phyloP scores from a whole-genome alignment of 1,139 yeast species.

The Oligophagozyma castellii region DNA sequence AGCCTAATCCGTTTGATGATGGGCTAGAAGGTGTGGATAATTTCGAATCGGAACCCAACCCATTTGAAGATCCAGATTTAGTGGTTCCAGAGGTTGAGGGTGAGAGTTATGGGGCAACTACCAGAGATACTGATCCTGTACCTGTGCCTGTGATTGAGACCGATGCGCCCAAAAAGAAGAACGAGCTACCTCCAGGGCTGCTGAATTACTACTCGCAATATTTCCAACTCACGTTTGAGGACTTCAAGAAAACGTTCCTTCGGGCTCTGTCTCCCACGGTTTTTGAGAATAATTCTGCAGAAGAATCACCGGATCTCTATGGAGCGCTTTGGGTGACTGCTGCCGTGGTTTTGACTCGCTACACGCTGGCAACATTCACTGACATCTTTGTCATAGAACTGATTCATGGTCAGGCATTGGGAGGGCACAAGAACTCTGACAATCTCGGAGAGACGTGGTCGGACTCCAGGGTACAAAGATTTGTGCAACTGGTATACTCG shows the following conservation, averaged over 20 bases:
- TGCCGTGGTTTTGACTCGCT: slow-evolving; percentile 14
- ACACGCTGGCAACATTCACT: slow-evolving; percentile 12
- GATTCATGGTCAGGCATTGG: neutral
- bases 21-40: slow-evolving; percentile 14
- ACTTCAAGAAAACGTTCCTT: slow-evolving; percentile 8
- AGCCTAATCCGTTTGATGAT: too few species aligned
- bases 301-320: slow-evolving; percentile 13
- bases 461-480: slow-evolving; percentile 7
- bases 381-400: slow-evolving; percentile 5
- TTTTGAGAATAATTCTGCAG: slow-evolving; percentile 2
- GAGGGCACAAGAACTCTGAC: neutral
- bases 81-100: slow-evolving; percentile 1
- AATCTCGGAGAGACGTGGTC: slow-evolving; percentile 1
- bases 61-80: slow-evolving; percentile 8
- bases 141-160: slow-evolving; percentile 1
- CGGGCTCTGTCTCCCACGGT: slow-evolving; percentile 7
- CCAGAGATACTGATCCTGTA: neutral
- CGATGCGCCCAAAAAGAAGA: slow-evolving; percentile 2
- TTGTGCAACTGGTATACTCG: slow-evolving; percentile 11
- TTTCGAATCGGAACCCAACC: slow-evolving; percentile 9
- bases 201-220: slow-evolving; percentile 18
- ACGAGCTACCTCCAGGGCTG: slow-evolving; percentile 13
- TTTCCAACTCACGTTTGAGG: slow-evolving; percentile 13
- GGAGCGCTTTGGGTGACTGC: slow-evolving; percentile 22
- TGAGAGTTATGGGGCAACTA: neutral